Percentiles rank a stretch among this genome's conserved stretches.
phyloP scores from a whole-genome alignment of 305 asterid species.

The Plantago rigida region DNA sequence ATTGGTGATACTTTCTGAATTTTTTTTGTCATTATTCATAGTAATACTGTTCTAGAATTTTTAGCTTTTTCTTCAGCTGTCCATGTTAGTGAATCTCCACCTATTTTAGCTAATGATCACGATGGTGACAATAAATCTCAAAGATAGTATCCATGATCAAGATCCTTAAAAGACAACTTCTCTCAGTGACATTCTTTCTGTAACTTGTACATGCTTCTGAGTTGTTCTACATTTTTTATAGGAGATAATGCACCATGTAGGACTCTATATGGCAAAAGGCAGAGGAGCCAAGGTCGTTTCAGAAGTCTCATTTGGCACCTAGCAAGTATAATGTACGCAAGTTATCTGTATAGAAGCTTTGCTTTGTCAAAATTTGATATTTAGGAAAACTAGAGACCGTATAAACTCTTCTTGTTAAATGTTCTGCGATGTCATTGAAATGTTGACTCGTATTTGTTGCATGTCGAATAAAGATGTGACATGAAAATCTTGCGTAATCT shows the following conservation, averaged over 20 bases:
- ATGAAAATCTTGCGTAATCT: neutral
- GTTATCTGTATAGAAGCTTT: neutral
- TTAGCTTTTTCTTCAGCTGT: no score
- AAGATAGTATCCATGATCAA: no score
- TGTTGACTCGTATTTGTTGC: neutral
- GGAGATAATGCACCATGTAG: slow-evolving; percentile 84
- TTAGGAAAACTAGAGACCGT: neutral
- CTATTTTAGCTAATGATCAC: no score
- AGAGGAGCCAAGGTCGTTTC: slow-evolving; percentile 83
- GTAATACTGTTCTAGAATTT: no score
- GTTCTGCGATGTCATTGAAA: neutral
- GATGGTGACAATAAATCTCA: no score
- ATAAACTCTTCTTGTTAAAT: neutral
- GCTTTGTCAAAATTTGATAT: neutral
- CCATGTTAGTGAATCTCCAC: no score
- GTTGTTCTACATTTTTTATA: slow-evolving; percentile 19
- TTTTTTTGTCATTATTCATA: no score
- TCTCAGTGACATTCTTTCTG: no score
- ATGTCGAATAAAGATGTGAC: neutral
- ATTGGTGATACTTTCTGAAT: neutral
- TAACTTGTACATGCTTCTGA: slow-evolving; percentile 6
- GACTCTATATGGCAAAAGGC: slow-evolving; percentile 77
- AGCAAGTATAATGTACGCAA: slow-evolving; percentile 4
- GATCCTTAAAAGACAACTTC: no score
- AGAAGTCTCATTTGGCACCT: slow-evolving; percentile 37